Conservation (phyloP, 2,329 filamentous ascomycete genomes). For the Corynespora cassiicola region DNA sequence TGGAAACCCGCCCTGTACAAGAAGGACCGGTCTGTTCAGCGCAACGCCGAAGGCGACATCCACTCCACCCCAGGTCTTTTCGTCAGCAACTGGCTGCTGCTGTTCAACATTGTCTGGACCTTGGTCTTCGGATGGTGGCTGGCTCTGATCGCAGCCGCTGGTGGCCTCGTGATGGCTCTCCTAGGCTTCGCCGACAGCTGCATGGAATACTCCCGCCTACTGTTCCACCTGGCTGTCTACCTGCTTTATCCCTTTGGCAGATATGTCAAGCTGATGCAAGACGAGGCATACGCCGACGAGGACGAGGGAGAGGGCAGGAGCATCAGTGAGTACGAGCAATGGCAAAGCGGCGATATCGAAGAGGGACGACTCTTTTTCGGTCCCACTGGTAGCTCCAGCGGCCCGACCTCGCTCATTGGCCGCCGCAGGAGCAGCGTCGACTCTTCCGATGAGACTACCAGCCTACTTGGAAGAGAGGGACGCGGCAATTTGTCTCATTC, state of each 20-base stretch:
- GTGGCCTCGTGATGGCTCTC: conserved; percentile 78
- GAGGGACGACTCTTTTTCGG: conserved; percentile 97
- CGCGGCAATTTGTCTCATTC: conserved; percentile 52
- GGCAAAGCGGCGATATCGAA: conserved; percentile 97
- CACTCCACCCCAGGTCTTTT: conserved; percentile 90
- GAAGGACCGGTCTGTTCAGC: conserved; percentile 94
- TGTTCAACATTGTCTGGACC: conserved; percentile 93
- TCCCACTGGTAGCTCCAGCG: conserved; percentile 72
- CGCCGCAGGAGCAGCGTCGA: conserved; percentile 88
- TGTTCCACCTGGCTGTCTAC: conserved; percentile 85
- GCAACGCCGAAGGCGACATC: conserved; percentile 94
- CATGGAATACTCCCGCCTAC: conserved; percentile 81
- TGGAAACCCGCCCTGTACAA: conserved; percentile 99
- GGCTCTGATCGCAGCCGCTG: conserved; percentile 74
- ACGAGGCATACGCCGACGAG: conserved; percentile 92
- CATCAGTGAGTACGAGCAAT: conserved; percentile 98
- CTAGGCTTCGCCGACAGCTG: conserved; percentile 81
- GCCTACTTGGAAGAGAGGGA: conserved; percentile 75
- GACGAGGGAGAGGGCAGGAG: conserved; percentile 95
- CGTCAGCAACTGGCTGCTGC: conserved; percentile 81
- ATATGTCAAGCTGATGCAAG: conserved; percentile 90
- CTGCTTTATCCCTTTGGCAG: conserved; percentile 97
- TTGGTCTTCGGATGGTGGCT: conserved; percentile 97
- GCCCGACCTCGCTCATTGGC: conserved; percentile 77
- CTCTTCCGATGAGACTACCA: conserved; percentile 87